Base-by-base conservation (phyloP, 73 alveolate species). In the Stentor coeruleus region DNA sequence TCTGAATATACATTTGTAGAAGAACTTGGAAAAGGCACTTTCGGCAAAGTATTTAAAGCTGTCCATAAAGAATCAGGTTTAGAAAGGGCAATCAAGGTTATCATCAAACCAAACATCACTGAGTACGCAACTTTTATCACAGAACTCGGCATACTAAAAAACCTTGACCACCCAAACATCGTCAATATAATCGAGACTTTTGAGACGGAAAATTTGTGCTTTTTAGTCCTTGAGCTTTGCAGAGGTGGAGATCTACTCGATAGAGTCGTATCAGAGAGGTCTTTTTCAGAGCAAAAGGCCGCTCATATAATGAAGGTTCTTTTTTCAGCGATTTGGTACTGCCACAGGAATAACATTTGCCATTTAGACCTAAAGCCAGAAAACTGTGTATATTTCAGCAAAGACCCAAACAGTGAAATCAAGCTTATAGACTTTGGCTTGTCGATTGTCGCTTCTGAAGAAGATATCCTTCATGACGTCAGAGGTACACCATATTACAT, bases 221-320 rank as follows among this genome's bases (percentile, higher is more conserved):
- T 86, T 84, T 84, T 92, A 26, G 96, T 85, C 39, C 89, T 92
- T 95, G 98, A 94, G 84, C 87, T 91, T 83, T 89, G 95, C 15
- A 86, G 95, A 55, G 96, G 93, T 3, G 98, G 98, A 0, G 97
- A 94, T 83, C 86, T 94, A 39, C 89, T 94, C 66, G 87, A 90
- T 66, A 90, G 90, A 72, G 94, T 92, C 39, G n/a, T n/a, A n/a
- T n/a, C n/a, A n/a, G n/a, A n/a, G n/a, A n/a, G n/a, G n/a, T n/a
- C n/a, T n/a, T n/a, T n/a, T n/a, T n/a, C n/a, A n/a, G n/a, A n/a
- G n/a, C n/a, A n/a, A n/a, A n/a, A n/a, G n/a, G n/a, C n/a, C n/a
- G n/a, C n/a, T n/a, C n/a, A n/a, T n/a, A n/a, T n/a, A n/a, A n/a
- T n/a, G n/a, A n/a, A n/a, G n/a, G n/a, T n/a, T n/a, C n/a, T n/a